These are phyloP conservation scores for Beauveria sp. DNA, from an alignment of 2,329 filamentous ascomycete genomes.

Conservation along the genomic window DNA sequence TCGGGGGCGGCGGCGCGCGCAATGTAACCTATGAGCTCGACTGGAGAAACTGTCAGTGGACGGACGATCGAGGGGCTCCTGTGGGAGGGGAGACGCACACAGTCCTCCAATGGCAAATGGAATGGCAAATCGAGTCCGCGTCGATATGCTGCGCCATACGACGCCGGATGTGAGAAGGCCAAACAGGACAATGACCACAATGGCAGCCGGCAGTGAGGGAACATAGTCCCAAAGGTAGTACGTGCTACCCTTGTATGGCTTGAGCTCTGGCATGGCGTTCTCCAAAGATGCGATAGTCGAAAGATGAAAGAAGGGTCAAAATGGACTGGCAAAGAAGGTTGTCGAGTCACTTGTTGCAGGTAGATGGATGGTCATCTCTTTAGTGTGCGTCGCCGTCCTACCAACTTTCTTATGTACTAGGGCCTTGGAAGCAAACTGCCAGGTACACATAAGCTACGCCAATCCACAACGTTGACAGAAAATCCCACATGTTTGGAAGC, in stretches of 20 bases:
- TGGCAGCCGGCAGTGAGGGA: slow-evolving; percentile 37
- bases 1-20: slow-evolving; percentile 23
- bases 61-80: neutral
- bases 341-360: too few relatives aligned
- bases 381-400: too few relatives aligned
- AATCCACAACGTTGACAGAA: neutral
- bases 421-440: too few relatives aligned
- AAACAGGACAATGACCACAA: slow-evolving; percentile 40
- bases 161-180: slow-evolving; percentile 32
- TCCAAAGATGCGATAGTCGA: too few relatives aligned
- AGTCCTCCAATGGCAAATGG: slow-evolving; percentile 39
- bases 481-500: neutral
- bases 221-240: slow-evolving; percentile 28
- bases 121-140: slow-evolving; percentile 42
- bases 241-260: slow-evolving; percentile 19
- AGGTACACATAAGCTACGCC: neutral
- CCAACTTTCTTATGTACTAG: too few relatives aligned
- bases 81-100: slow-evolving; percentile 29
- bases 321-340: too few relatives aligned
- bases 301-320: too few relatives aligned
- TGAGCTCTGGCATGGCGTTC: slow-evolving; percentile 21
- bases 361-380: too few relatives aligned
- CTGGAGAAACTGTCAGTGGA: slow-evolving; percentile 19
- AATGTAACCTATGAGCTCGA: slow-evolving; percentile 36
- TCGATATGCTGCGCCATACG: slow-evolving; percentile 34